Evolutionary conservation across 345 rosid genomes (phyloP).

Genomic region (Hevea brasiliensis): DNA sequence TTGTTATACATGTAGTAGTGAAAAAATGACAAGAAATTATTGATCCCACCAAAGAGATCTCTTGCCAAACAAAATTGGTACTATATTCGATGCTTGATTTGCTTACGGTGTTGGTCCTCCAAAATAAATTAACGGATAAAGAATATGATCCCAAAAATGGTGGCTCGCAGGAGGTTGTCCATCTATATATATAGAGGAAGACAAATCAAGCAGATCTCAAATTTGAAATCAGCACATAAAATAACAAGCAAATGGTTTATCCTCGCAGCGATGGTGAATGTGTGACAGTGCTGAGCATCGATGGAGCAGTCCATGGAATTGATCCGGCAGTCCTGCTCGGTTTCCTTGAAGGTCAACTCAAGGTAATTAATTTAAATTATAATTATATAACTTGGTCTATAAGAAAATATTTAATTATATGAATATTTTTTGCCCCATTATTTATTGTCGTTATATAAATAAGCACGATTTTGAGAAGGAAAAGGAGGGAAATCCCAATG

Average conservation of each 20-base stretch:
- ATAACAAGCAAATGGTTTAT: not conserved
- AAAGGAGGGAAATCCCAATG: not conserved
- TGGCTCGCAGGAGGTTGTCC: not conserved
- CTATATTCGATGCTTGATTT: not conserved
- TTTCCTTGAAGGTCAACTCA: not conserved
- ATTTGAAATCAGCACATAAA: too few species aligned
- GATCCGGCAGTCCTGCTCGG: not conserved
- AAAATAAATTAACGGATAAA: not conserved
- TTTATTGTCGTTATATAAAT: too few species aligned
- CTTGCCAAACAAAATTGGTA: not conserved
- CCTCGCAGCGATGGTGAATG: not conserved
- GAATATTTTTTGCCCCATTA: too few species aligned
- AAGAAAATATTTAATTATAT: too few species aligned
- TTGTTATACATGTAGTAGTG: too few species aligned
- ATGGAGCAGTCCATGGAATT: constrained; percentile 4
- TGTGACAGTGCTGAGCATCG: not conserved
- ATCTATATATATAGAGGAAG: not conserved
- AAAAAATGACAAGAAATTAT: too few species aligned
- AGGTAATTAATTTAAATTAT: not conserved
- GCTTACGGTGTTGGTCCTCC: not conserved
- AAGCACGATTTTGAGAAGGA: not conserved
- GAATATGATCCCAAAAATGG: not conserved
- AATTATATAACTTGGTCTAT: too few species aligned
- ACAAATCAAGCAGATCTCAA: not conserved
- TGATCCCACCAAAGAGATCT: too few species aligned